Base-by-base conservation (phyloP, 2,329 filamentous ascomycete genomes). In the Scedosporium boydii region DNA sequence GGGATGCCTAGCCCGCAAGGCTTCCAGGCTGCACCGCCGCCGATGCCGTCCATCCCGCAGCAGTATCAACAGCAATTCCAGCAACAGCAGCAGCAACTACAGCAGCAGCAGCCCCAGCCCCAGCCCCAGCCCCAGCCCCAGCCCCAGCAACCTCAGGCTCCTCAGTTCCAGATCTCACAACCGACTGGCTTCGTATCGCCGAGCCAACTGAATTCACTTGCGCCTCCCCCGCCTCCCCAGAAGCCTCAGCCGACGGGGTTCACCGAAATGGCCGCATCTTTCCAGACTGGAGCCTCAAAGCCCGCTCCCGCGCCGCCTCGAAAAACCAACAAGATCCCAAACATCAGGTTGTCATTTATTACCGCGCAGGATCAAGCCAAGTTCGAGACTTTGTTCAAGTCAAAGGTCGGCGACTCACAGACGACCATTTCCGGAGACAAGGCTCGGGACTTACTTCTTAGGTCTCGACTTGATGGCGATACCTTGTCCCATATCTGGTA, bases 381-480 rank as follows among this genome's bases (percentile, higher is more conserved):
- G 77, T 99, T 99, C 69, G 95, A 99, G 79, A 95, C 95, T 63
- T 78, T 99, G 51, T 99, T 99, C 81, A 97, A 95, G 77, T 96
- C 93, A 62, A 93, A 95, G 14, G 91, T 93, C 42, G 91, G 92
- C 41, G 88, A 92, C 67, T 85, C 83, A 64, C 88, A 93, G 69
- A 89, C 88, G 68, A 93, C 93, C 61, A 86, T 99, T 80, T 91
- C 92, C 58, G 95, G 89, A 61, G 93, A 98, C 66, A 96, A 96
- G 76, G 93, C 93, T 27, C 88, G 89, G 69, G 93, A 98, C 73
- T 79, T 99, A 53, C 80, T 99, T 63, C 72, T 98, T 72, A 87
- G 93, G 63, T 98, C 95, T 14, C 91, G 92, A 72, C 82, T 99
- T 53, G 84, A 93, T 63, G 93, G 95, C 18, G 88, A 92, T 71